Evolutionary conservation across 148 eudicot genomes (phyloP).

Genomic region (Hydrangea macrophylla): DNA sequence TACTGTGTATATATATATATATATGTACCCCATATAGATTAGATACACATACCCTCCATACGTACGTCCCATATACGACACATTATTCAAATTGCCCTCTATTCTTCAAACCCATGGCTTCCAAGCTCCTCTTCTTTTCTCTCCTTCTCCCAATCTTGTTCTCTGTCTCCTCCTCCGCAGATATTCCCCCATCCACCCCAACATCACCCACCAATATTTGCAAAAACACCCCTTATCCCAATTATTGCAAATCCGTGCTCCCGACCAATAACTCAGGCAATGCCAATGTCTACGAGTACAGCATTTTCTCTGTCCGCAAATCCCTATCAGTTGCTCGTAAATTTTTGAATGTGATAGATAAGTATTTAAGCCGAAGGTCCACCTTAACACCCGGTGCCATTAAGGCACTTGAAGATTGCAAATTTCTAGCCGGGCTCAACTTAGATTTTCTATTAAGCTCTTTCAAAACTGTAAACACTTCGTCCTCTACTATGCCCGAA

Average conservation of each 20-base stretch:
- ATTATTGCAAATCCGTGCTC: slow-evolving; percentile 51
- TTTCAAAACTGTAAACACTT: slow-evolving; percentile 23
- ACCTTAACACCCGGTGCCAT: slow-evolving; percentile 30
- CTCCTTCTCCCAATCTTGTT: slow-evolving; percentile 6
- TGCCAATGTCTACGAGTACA: slow-evolving; percentile 59
- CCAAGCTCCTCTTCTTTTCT: slow-evolving; percentile 3
- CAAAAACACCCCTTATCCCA: slow-evolving; percentile 61
- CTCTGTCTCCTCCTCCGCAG: slow-evolving; percentile 12
- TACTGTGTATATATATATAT: not conserved
- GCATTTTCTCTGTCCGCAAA: slow-evolving; percentile 51
- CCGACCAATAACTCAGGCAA: slow-evolving; percentile 39
- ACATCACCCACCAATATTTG: slow-evolving; percentile 43
- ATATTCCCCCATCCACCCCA: slow-evolving; percentile 16
- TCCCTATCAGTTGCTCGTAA: slow-evolving; percentile 52
- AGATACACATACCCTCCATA: too few relatives aligned
- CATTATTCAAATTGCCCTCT: not conserved
- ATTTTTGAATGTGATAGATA: slow-evolving; percentile 48
- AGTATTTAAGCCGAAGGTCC: slow-evolving; percentile 27
- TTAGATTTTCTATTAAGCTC: slow-evolving; percentile 41
- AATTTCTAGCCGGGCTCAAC: slow-evolving; percentile 44
- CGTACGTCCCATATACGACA: not conserved
- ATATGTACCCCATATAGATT: not conserved
- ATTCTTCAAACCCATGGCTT: not conserved
- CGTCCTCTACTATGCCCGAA: slow-evolving; percentile 25
- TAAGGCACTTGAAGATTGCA: slow-evolving; percentile 56